Conservation (phyloP, 805 yeast species). For the Metschnikowia noctiluminum region DNA sequence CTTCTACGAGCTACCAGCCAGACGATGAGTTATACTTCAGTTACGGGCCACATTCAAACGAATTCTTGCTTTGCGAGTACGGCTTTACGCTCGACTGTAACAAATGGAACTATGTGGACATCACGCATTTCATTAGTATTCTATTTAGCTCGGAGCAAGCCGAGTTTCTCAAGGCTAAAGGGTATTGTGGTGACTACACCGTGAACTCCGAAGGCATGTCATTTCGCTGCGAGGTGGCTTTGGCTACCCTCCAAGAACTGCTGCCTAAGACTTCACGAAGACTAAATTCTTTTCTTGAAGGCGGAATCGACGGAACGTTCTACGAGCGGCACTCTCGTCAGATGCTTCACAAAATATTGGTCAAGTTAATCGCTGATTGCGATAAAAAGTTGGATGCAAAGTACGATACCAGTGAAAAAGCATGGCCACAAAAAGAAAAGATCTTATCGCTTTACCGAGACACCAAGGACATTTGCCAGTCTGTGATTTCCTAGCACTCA, state of each 20-base stretch:
- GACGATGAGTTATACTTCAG: slow-evolving; percentile 64
- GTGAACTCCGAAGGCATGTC: slow-evolving; percentile 51
- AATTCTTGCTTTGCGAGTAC: slow-evolving; percentile 77
- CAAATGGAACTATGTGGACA: slow-evolving; percentile 68
- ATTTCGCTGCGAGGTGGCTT: slow-evolving; percentile 71
- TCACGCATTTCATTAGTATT: slow-evolving; percentile 42
- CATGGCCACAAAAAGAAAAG: slow-evolving; percentile 9
- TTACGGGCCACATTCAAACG: slow-evolving; percentile 89
- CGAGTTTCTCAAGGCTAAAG: slow-evolving; percentile 46
- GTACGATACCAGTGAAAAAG: slow-evolving; percentile 10
- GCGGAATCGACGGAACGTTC: slow-evolving; percentile 45
- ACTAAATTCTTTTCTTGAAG: slow-evolving; percentile 41
- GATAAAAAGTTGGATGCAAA: slow-evolving; percentile 19
- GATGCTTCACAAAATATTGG: slow-evolving; percentile 32
- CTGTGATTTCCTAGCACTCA: slow-evolving; percentile 2
- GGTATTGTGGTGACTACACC: slow-evolving; percentile 75
- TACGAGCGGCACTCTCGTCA: slow-evolving; percentile 30
- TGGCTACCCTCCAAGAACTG: slow-evolving; percentile 52
- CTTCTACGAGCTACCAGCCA: slow-evolving; percentile 24
- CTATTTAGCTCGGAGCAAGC: slow-evolving; percentile 36
- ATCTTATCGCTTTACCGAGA: slow-evolving; percentile 27
- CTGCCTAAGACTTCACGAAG: slow-evolving; percentile 29
- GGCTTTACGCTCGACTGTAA: slow-evolving; percentile 67
- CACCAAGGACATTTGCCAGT: slow-evolving; percentile 23
- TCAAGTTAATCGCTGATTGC: slow-evolving; percentile 24